Evolutionary conservation across 1,139 yeast genomes (phyloP), one percentile per base, ranked within the genome.

Genomic region (Candida sp.): DNA sequence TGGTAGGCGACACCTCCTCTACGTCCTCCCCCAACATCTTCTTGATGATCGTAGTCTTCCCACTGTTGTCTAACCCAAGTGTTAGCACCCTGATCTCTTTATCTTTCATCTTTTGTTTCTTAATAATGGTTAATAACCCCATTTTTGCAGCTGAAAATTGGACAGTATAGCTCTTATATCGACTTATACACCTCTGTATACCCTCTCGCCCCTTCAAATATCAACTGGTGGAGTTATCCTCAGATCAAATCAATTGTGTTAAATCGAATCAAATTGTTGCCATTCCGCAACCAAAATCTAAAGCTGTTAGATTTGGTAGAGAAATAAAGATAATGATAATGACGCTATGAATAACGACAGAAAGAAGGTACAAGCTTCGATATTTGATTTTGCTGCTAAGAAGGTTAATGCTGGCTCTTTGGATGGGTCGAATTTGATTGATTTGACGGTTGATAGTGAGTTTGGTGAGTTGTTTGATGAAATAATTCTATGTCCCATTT

Each of bases 1-100:
- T 67, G 2, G 87, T 81, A 30, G 81, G 81, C 3, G 77, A 69
- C 5, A 72, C 60, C 15, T 55, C 44, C 40, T 51, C 33, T 46
- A 59, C 50, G 61, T 75, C 67, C 63, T 70, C 57, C 74, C 86
- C 60, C 70, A 84, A 65, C 77, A 90, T 44, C 66, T 72, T 63
- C 49, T 81, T 81, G 29, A 88, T 84, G 5, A 90, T 77, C 0
- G 96, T 87, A 2, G 96, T 86, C 58, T 89, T 89, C 5, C 97
- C 97, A 0, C 96, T 78, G 58, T 87, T 88, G 58, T 89, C 97
- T n/a, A 89, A 73, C 0, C 97, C 97, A 8, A 91, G 73, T 49
- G 87, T 73, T 32, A 91, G 68, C 23, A 90, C 77, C 25, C 97
- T 70, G 38, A 87, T 66, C 63, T 90, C 96, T 45, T 74, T 73